Percentiles rank a stretch among this genome's conserved stretches.
Evolutionary conservation across 495 filamentous ascomycete genomes (phyloP).

Genomic region (Platismatia glauca): DNA sequence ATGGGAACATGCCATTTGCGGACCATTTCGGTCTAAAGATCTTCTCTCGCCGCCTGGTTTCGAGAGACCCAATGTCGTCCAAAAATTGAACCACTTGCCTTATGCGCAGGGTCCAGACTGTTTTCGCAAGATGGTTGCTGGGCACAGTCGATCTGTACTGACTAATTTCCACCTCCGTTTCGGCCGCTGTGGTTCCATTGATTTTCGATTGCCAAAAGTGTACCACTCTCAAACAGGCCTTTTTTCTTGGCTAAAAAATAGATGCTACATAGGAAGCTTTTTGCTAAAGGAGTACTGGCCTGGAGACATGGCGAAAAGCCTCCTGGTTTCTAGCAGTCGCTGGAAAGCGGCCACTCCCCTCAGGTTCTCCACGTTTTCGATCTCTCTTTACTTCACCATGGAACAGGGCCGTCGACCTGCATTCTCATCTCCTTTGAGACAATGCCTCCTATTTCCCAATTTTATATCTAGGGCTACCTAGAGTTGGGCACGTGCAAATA

Average conservation of each 20-base stretch:
- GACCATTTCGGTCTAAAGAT: background rate
- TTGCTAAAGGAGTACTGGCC: background rate
- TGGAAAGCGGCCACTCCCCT: background rate
- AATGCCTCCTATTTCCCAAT: background rate
- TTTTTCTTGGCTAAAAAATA: background rate
- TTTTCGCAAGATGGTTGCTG: background rate
- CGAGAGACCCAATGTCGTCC: background rate
- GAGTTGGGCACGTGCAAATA: background rate
- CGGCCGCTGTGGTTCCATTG: background rate
- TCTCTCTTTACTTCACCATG: background rate
- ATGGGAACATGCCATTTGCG: background rate
- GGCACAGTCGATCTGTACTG: background rate
- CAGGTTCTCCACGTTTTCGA: background rate
- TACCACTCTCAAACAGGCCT: background rate
- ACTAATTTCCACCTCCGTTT: background rate
- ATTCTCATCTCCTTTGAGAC: background rate
- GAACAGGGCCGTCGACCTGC: background rate
- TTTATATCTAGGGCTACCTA: background rate
- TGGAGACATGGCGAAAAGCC: background rate
- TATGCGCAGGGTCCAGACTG: background rate
- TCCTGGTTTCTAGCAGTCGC: background rate
- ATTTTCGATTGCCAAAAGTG: background rate
- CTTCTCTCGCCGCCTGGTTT: background rate
- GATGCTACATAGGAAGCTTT: background rate
- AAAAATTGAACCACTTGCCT: background rate